Base-by-base conservation (phyloP, 441 rosid genomes). In the Corymbia calophylla region DNA sequence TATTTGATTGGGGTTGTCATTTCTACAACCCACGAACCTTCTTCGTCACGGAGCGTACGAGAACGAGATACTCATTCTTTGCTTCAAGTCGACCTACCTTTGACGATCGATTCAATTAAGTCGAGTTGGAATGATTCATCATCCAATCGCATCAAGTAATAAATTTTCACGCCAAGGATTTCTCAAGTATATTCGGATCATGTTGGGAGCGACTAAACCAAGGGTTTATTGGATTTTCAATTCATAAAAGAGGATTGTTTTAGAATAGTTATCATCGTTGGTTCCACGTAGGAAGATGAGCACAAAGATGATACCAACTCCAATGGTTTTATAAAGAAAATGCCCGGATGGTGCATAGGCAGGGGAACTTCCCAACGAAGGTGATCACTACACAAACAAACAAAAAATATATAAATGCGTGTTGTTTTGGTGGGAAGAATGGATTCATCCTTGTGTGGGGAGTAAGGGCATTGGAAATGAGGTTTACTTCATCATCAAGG, bases 21-120 rank as follows among this genome's bases (percentile, higher is more conserved):
- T 29, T 62, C 49, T 11, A 21, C 49, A 1, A 21, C 25, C 82
- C 16, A 39, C 4, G 82, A 21, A 39, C 21, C 25, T 21, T 21
- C n/a, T n/a, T n/a, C n/a, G n/a, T n/a, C n/a, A n/a, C 27, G 23
- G 4, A 70, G 8, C 4, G 3, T 27, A 12, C 5, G 2, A 2
- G n/a, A 21, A 3, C 7, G 51, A 39, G 16, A 39, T 39, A 51
- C 17, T 25, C 3, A 6, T 9, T 21, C 84, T 21, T 73, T 8
- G 7, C 84, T 39, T 5, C 1, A 10, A 39, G 51, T 73, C 9
- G 2, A 47, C n/a, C 51, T 6, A 2, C 9, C 23, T n/a, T 77
- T 6, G 84, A 77, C 3, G 12, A 39, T 77, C 6, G 3, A 77
- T 77, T 31, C 3, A 13, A 27, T 21, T 4, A 8, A 23, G 29